phyloP scores from a whole-genome alignment of 805 yeast species.

The Ogataea polymorpha region DNA sequence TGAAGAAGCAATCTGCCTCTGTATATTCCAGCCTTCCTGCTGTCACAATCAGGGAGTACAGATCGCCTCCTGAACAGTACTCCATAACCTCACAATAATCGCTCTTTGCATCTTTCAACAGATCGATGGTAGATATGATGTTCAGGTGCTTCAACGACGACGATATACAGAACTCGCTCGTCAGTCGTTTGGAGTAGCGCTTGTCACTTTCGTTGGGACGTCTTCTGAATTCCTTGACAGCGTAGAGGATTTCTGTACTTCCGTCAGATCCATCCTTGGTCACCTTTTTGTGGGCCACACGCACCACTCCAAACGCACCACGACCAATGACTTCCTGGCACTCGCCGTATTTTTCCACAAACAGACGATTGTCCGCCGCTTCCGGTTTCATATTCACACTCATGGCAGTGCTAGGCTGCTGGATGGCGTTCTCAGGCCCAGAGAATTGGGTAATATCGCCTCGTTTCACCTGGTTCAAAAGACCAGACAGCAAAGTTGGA shows the following conservation, averaged over 20 bases:
- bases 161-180: slow-evolving; percentile 80
- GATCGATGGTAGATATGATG: slow-evolving; percentile 72
- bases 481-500: slow-evolving; percentile 69
- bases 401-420: slow-evolving; percentile 25
- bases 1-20: slow-evolving; percentile 89
- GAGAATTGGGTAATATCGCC: slow-evolving; percentile 33
- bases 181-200: slow-evolving; percentile 67
- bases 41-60: slow-evolving; percentile 69
- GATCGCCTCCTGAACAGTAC: slow-evolving; percentile 78
- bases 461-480: slow-evolving; percentile 53
- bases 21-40: slow-evolving; percentile 75
- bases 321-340: slow-evolving; percentile 94
- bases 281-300: slow-evolving; percentile 74
- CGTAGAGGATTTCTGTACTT: slow-evolving; percentile 54
- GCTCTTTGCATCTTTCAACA: slow-evolving; percentile 77
- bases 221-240: slow-evolving; percentile 82
- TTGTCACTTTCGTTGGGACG: slow-evolving; percentile 59
- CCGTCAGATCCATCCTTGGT: slow-evolving; percentile 18
- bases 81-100: slow-evolving; percentile 87
- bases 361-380: slow-evolving; percentile 45
- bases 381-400: slow-evolving; percentile 18
- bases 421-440: slow-evolving; percentile 14
- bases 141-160: slow-evolving; percentile 75
- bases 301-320: slow-evolving; percentile 92
- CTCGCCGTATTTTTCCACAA: slow-evolving; percentile 86